Evolutionary conservation across 305 asterid species (phyloP).

Genomic region (Solanum hybrid): DNA sequence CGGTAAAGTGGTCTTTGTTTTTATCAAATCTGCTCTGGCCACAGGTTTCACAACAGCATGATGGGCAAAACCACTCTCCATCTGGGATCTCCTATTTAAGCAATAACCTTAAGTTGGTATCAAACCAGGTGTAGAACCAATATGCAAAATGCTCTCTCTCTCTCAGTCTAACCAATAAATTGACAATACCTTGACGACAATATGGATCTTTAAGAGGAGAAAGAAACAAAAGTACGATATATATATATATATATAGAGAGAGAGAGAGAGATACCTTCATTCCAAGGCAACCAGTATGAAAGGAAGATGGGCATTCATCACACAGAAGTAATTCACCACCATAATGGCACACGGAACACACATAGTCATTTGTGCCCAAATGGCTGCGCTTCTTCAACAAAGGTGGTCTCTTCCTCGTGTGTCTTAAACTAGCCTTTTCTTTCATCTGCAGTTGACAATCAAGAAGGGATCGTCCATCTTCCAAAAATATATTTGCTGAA

Average conservation of each 20-base stretch:
- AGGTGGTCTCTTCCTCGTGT: constrained; percentile 18
- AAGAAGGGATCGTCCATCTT: constrained; percentile 42
- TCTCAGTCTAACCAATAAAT: not conserved
- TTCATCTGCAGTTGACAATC: constrained; percentile 55
- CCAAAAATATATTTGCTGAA: constrained; percentile 42
- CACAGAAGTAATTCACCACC: constrained; percentile 83
- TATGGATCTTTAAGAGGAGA: not conserved
- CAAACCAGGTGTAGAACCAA: not conserved
- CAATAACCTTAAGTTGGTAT: constrained; percentile 9
- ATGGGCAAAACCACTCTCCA: constrained; percentile 91
- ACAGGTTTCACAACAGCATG: constrained; percentile 82
- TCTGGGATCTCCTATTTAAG: constrained; percentile 62
- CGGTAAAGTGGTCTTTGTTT: constrained; percentile 17
- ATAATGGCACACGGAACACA: constrained; percentile 73
- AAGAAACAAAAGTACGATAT: constrained; percentile 9
- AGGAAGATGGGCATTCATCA: constrained; percentile 84
- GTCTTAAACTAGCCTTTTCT: constrained; percentile 10
- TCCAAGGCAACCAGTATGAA: constrained; percentile 71
- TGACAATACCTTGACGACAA: not conserved
- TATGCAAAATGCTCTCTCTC: not conserved
- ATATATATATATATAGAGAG: not conserved
- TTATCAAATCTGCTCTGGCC: constrained; percentile 22
- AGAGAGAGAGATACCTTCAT: constrained; percentile 35
- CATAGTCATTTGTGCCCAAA: constrained; percentile 34
- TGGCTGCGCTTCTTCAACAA: constrained; percentile 16